Percentiles rank a stretch among this genome's conserved stretches.
phyloP scores from a whole-genome alignment of 116 monocot species.

The Iris pallida region DNA sequence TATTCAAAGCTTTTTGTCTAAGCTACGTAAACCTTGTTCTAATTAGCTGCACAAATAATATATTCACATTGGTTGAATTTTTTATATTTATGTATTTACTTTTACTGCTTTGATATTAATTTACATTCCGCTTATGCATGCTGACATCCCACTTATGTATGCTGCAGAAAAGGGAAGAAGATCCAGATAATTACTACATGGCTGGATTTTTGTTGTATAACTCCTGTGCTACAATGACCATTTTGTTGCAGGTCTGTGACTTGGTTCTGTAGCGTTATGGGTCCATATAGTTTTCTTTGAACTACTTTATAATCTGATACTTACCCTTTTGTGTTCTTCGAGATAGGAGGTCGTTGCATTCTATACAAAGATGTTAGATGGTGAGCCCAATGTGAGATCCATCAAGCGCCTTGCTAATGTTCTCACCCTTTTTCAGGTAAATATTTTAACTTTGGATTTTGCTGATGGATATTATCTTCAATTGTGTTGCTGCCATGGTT shows the following conservation, averaged over 20 bases:
- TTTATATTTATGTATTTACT: background rate
- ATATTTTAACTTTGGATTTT: background rate
- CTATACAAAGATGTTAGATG: conserved; percentile 22
- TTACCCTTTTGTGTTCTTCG: background rate
- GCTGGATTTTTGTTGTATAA: conserved; percentile 41
- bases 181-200: conserved; percentile 34
- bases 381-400: conserved; percentile 17
- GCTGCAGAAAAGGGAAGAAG: conserved; percentile 41
- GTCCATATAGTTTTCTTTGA: background rate
- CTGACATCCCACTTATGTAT: background rate
- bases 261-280: background rate
- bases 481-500: background rate
- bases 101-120: too few relatives aligned
- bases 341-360: conserved; percentile 40
- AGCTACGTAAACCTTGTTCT: background rate
- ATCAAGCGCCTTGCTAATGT: conserved; percentile 53
- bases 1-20: background rate
- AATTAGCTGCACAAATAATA: background rate
- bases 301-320: background rate
- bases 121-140: too few relatives aligned
- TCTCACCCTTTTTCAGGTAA: conserved; percentile 50
- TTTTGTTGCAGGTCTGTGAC: conserved; percentile 37
- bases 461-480: background rate
- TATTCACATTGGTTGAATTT: background rate
- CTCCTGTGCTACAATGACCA: conserved; percentile 43